Evolutionary conservation across 192 early-diverging fungal species (phyloP).

Genomic region (Blastocladiella britannica): DNA sequence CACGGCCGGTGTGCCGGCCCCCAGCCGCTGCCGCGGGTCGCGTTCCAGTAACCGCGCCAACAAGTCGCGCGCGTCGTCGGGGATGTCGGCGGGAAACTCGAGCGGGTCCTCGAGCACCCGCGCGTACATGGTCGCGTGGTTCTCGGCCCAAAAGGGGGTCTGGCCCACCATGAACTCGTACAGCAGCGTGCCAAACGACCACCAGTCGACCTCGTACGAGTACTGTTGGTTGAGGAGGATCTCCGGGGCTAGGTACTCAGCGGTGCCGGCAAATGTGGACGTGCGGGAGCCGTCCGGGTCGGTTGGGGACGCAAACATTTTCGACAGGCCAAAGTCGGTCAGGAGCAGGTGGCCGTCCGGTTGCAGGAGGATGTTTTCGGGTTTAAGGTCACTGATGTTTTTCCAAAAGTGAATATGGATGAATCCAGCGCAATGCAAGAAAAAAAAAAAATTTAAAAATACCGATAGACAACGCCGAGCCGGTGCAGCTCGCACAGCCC

Average conservation of each 20-base stretch:
- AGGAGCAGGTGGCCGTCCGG: neutral
- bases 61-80: slow-evolving; percentile 18
- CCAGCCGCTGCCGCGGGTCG: slow-evolving; percentile 40
- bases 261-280: slow-evolving; percentile 1
- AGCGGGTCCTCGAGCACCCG: slow-evolving; percentile 29
- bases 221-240: neutral
- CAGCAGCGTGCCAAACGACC: slow-evolving; percentile 10
- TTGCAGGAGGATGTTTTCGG: neutral
- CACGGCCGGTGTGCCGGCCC: slow-evolving; percentile 24
- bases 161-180: slow-evolving; percentile 2
- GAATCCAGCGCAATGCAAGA: neutral
- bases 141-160: slow-evolving; percentile 37
- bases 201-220: neutral
- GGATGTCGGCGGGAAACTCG: slow-evolving; percentile 23
- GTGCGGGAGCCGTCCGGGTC: slow-evolving; percentile 5
- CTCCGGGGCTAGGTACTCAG: neutral
- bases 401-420: neutral
- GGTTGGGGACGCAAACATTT: slow-evolving; percentile 16
- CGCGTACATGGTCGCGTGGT: slow-evolving; percentile 33
- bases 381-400: neutral
- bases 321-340: slow-evolving; percentile 4
- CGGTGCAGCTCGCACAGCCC: slow-evolving; percentile 10
- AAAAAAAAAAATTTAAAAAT: neutral
- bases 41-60: slow-evolving; percentile 15
- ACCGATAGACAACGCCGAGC: slow-evolving; percentile 11